Base-by-base conservation (phyloP, 148 eudicot species). In the Hydrangea macrophylla region DNA sequence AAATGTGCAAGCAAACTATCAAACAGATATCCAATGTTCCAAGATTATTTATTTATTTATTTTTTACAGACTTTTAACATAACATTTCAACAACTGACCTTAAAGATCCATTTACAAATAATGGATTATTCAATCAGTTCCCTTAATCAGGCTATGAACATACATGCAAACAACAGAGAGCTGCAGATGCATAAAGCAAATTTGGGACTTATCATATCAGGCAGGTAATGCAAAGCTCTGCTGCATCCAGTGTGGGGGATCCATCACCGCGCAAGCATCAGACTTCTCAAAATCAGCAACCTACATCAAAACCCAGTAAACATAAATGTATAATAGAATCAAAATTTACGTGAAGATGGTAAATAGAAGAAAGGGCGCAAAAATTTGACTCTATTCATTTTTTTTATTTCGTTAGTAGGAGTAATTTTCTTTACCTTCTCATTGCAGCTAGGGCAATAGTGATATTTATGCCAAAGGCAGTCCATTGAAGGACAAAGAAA, bases 401-500 rank as follows among this genome's bases (percentile, higher is more conserved):
- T n/a, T n/a, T n/a, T n/a, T n/a, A n/a, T n/a, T n/a, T n/a, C n/a
- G n/a, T n/a, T n/a, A n/a, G n/a, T n/a, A n/a, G n/a, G n/a, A n/a
- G n/a, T n/a, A 55, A 42, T 36, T 48, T n/a, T 35, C 13, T 51
- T 39, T 55, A 92, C 98, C 98, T 84, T 81, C 67, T 90, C 70
- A 15, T 77, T 79, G 76, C 98, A 93, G 74, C 75, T 72, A 0
- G 98, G 98, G 64, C 98, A 93, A 56, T 90, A 88, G 70, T 93
- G 98, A 78, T 85, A 93, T 48, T 93, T 93, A 75, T 93, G 98
- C 98, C 98, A 93, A 51, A 93, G 92, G 73, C 96, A 93, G 67
- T 93, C 92, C 95, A 85, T 90, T 24, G 85, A 82, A 61, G 96
- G 96, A 65, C 83, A 86, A 9, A 93, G 98, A 78, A 90, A 93